Base-by-base conservation (phyloP, 1,284 basidiomycete species). In the Fistulina hepatica region DNA sequence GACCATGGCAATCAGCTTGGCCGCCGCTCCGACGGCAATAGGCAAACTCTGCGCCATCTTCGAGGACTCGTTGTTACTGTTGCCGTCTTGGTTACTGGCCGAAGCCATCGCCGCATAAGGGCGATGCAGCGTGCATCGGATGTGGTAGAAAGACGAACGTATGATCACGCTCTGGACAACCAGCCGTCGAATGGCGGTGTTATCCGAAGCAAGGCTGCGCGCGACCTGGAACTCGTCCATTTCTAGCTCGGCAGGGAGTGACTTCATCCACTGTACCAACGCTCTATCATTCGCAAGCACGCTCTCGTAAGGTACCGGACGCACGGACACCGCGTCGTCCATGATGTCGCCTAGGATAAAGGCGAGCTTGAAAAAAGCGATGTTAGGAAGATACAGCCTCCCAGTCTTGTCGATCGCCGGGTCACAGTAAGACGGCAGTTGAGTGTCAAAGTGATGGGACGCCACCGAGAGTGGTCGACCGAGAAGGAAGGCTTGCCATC, bases 401-500 rank as follows among this genome's bases (percentile, higher is more conserved):
- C 76, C 75, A 2, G 69, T 66, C 42, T 73, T 71, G 53, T 81
- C 73, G 10, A 74, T 44, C 4, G 59, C 55, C 12, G 71, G 71
- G 44, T 79, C 75, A 49, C 69, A 72, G 49, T 74, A 66, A 4
- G 76, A 71, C 24, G 81, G 81, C 16, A 83, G 61, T 42, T 70
- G 72, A 0, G 82, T 85, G 53, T 86, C 81, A 52, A 81, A 88
- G 53, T 86, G 82, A 50, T 83, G 76, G 5, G 80, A 75, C 9
- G 78, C 73, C 42, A 86, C 76, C 23, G 69, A 62, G 21, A 80
- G 59, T 2, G 83, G 82, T 11, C 82, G 69, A n/a, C 82, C 83
- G 53, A 86, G 82, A 66, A 83, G 69, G 58, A 86, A 86, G 3
- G 81, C 77, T 55, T 85, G 81, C 83, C 83, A 86, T 45, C 80